Percentiles rank a stretch among this genome's conserved stretches.
phyloP scores from a whole-genome alignment of 306 rosid species.

The Cucurbita moschata region DNA sequence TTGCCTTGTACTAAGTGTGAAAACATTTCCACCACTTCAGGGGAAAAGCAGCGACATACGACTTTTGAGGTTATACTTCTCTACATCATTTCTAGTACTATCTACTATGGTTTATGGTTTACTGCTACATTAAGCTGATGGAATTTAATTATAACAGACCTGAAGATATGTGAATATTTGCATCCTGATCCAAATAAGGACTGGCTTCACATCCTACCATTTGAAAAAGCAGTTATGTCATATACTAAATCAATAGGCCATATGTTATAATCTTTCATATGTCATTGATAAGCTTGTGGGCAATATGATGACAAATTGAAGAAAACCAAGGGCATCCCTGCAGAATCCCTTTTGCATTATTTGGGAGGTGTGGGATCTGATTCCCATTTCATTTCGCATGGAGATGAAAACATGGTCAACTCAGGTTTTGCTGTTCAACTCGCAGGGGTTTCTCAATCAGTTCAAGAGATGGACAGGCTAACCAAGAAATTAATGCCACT shows the following conservation, averaged over 20 bases:
- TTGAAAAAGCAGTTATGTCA: not conserved
- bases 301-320: not conserved
- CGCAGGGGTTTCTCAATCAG: slow-evolving; percentile 11
- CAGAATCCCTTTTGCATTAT: not conserved
- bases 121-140: not conserved
- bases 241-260: no score
- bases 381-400: not conserved
- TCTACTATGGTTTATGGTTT: not conserved
- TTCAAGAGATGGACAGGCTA: slow-evolving; percentile 13
- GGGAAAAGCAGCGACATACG: not conserved
- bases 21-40: not conserved
- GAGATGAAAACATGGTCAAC: slow-evolving; percentile 16
- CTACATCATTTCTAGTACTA: not conserved
- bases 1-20: not conserved
- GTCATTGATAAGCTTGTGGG: not conserved
- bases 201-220: not conserved
- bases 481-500: slow-evolving; percentile 20
- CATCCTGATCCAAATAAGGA: not conserved
- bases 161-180: not conserved
- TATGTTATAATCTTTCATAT: no score
- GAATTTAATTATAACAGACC: not conserved
- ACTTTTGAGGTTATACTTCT: not conserved
- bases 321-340: not conserved
- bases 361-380: not conserved
- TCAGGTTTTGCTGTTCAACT: slow-evolving; percentile 25